Conservation (phyloP, 1,284 basidiomycete genomes). For the Cutaneotrichosporon cutaneum region DNA sequence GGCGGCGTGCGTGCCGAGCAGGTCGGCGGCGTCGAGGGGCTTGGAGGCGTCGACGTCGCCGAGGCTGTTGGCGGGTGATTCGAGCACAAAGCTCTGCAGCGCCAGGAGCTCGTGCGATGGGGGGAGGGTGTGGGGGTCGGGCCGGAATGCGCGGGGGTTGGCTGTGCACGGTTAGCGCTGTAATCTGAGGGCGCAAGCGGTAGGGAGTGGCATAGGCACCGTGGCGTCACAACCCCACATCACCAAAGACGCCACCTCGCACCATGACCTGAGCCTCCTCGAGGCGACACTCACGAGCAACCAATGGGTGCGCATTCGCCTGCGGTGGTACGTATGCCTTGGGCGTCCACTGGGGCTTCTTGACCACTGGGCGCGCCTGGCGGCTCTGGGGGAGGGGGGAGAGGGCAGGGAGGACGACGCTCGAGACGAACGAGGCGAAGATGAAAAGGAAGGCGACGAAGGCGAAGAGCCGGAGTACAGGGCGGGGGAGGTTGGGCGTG, state of each 20-base stretch:
- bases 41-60: constrained; percentile 29
- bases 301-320: constrained; percentile 8
- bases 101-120: constrained; percentile 49
- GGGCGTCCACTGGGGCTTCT: constrained; percentile 12
- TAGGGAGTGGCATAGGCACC: not conserved
- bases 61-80: constrained; percentile 40
- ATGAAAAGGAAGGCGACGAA: constrained; percentile 31
- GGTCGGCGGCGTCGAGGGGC: constrained; percentile 44
- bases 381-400: constrained; percentile 17
- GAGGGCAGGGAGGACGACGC: constrained; percentile 12
- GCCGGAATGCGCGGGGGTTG: constrained; percentile 22
- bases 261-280: not conserved
- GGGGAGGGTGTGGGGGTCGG: constrained; percentile 39
- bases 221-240: not conserved
- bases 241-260: not conserved
- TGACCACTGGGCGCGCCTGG: constrained; percentile 21
- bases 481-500: constrained; percentile 32
- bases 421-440: constrained; percentile 29
- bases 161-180: constrained; percentile 18
- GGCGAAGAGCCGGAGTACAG: constrained; percentile 37
- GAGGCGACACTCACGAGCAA: constrained; percentile 21
- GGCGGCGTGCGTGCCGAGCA: constrained; percentile 36
- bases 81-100: constrained; percentile 48
- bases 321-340: constrained; percentile 11
- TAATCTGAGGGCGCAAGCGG: not conserved